Evolutionary conservation across 2,329 filamentous ascomycete species (phyloP).

Genomic region (Hypoxylon sp.): DNA sequence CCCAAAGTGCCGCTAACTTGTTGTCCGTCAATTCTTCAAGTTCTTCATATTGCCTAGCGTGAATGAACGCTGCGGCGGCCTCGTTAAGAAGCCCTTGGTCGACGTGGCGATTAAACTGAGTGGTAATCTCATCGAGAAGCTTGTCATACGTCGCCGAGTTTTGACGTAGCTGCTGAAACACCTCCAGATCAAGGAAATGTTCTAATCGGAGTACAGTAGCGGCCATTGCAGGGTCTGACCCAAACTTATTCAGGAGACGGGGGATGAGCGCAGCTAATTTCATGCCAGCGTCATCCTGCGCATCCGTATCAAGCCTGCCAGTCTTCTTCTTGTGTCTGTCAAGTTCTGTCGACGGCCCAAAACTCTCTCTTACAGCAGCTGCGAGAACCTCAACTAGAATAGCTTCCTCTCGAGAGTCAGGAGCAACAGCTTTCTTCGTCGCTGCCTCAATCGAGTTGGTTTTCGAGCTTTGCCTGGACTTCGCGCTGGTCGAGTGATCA

Average conservation of each 20-base stretch:
- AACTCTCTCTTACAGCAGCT: slow-evolving; percentile 81
- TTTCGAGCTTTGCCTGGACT: slow-evolving; percentile 66
- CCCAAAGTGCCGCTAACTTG: slow-evolving; percentile 88
- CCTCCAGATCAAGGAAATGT: slow-evolving; percentile 86
- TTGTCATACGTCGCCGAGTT: slow-evolving; percentile 84
- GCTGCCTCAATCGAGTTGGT: slow-evolving; percentile 72
- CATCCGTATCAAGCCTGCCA: slow-evolving; percentile 75
- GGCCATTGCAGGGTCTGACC: slow-evolving; percentile 88
- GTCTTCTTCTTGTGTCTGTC: slow-evolving; percentile 71
- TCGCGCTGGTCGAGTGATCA: slow-evolving; percentile 82
- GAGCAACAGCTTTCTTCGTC: slow-evolving; percentile 80
- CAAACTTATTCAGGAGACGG: slow-evolving; percentile 90
- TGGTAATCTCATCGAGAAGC: slow-evolving; percentile 90
- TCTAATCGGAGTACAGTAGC: slow-evolving; percentile 88
- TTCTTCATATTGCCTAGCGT: slow-evolving; percentile 89
- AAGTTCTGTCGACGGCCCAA: slow-evolving; percentile 76
- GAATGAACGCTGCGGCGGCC: slow-evolving; percentile 84
- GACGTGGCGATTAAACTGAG: slow-evolving; percentile 93
- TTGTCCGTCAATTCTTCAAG: slow-evolving; percentile 86
- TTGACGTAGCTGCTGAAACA: slow-evolving; percentile 90
- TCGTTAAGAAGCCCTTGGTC: slow-evolving; percentile 88
- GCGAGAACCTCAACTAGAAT: slow-evolving; percentile 90
- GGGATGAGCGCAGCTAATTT: slow-evolving; percentile 85
- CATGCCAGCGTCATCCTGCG: slow-evolving; percentile 83
- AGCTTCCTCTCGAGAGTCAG: slow-evolving; percentile 82